Evolutionary conservation across 306 rosid genomes (phyloP).

Genomic region (Psophocarpus tetragonolobus): DNA sequence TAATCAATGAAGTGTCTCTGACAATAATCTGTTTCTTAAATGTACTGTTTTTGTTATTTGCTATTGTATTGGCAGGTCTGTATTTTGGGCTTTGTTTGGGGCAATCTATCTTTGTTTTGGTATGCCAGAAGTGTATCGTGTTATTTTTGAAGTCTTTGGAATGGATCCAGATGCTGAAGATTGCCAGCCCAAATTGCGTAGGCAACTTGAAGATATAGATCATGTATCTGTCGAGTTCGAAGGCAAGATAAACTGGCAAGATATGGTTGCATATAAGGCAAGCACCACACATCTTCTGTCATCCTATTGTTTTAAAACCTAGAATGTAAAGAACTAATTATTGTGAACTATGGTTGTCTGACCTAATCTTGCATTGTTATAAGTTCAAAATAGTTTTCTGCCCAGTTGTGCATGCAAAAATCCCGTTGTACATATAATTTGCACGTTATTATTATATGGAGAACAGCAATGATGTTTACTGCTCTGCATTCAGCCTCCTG

Average conservation of each 20-base stretch:
- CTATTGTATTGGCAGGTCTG: conserved; percentile 56
- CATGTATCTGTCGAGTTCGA: conserved; percentile 82
- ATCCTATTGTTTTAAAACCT: neutral
- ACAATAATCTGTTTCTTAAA: conserved; percentile 11
- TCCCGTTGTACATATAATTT: neutral
- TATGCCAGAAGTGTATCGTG: conserved; percentile 88
- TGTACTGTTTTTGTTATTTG: conserved; percentile 6
- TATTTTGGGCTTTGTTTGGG: conserved; percentile 91
- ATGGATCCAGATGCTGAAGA: conserved; percentile 85
- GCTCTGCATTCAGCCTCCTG: conserved; percentile 72
- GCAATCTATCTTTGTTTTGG: conserved; percentile 91
- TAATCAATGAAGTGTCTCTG: conserved; percentile 14
- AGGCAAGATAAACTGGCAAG: conserved; percentile 87
- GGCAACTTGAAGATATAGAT: conserved; percentile 88
- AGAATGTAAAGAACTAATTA: neutral
- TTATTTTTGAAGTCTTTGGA: conserved; percentile 93
- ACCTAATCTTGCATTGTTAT: conserved; percentile 2
- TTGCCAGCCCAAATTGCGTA: conserved; percentile 74
- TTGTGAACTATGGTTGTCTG: conserved; percentile 3
- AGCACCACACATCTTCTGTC: conserved; percentile 26
- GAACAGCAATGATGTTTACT: conserved; percentile 36
- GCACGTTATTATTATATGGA: neutral
- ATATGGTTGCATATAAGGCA: conserved; percentile 76
- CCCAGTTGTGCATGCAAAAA: neutral
- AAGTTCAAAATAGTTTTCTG: neutral